phyloP scores from a whole-genome alignment of 176 grass and related monocot genomes.

The Echinochloa phyllopogon region DNA sequence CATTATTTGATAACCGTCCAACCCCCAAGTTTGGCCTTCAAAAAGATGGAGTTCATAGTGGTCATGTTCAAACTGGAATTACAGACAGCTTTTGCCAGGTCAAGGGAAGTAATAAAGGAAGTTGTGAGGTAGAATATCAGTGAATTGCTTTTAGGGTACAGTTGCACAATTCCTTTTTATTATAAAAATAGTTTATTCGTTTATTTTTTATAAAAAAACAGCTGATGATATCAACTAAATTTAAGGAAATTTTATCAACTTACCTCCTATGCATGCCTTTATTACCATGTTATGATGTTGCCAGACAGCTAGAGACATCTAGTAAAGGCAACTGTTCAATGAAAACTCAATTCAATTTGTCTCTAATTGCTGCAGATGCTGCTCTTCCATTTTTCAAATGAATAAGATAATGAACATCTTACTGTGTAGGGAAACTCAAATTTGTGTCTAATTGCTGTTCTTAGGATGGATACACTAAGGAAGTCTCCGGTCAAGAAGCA shows the following conservation, averaged over 20 bases:
- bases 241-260: not conserved
- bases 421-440: not conserved
- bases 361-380: not conserved
- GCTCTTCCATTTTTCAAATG: not conserved
- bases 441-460: not conserved
- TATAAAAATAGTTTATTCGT: not conserved
- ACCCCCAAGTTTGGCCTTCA: constrained; percentile 68
- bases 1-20: constrained; percentile 58
- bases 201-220: not conserved
- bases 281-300: not conserved
- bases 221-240: not conserved
- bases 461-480: constrained; percentile 94
- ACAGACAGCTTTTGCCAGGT: constrained; percentile 66
- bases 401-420: not conserved
- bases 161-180: not conserved
- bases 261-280: not conserved
- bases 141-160: not conserved
- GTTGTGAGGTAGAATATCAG: constrained; percentile 67
- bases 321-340: not conserved
- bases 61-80: constrained; percentile 83
- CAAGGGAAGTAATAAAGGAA: constrained; percentile 63
- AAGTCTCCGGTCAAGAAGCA: constrained; percentile 57
- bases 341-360: not conserved
- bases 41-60: constrained; percentile 69
- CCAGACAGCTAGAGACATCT: not conserved